Evolutionary conservation across 768 basidiomycete genomes (phyloP).

Genomic region (Paxillus involutus): DNA sequence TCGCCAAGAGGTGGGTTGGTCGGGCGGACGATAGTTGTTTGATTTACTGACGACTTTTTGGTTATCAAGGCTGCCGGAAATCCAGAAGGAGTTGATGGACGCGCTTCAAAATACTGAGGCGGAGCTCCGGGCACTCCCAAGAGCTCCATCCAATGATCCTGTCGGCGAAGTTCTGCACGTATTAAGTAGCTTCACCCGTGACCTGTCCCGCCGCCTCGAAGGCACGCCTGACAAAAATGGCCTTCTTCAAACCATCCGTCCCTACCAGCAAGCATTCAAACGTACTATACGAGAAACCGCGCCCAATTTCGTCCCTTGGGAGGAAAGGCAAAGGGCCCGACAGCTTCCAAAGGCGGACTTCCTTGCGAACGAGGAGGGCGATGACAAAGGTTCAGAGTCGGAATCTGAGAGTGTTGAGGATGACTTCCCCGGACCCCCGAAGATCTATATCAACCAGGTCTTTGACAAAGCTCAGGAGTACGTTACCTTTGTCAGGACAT

Average conservation of each 20-base stretch:
- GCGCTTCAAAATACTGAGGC: conserved; percentile 41
- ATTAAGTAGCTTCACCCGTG: conserved; percentile 46
- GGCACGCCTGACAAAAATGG: conserved; percentile 55
- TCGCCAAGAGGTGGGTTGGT: conserved; percentile 51
- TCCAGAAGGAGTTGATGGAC: conserved; percentile 55
- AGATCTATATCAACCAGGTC: conserved; percentile 55
- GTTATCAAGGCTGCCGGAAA: conserved; percentile 53
- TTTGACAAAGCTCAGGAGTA: conserved; percentile 43
- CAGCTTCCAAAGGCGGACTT: conserved; percentile 26
- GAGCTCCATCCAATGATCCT: conserved; percentile 54
- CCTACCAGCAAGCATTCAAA: conserved; percentile 48
- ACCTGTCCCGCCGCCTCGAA: conserved; percentile 45
- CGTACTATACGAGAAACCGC: conserved; percentile 49
- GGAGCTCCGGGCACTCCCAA: conserved; percentile 38
- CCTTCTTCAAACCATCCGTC: conserved; percentile 55
- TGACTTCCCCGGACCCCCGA: no score
- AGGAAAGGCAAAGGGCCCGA: conserved; percentile 7
- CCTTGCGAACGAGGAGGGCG: conserved; percentile 40
- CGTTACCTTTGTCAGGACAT: conserved; percentile 12
- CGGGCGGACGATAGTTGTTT: neutral
- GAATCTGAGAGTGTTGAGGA: no score
- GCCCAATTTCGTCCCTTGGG: conserved; percentile 58
- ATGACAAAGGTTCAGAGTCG: neutral
- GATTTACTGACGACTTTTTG: neutral
- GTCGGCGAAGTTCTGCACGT: conserved; percentile 53